Conservation (phyloP, 345 rosid genomes). For the Raphanus sativus region DNA sequence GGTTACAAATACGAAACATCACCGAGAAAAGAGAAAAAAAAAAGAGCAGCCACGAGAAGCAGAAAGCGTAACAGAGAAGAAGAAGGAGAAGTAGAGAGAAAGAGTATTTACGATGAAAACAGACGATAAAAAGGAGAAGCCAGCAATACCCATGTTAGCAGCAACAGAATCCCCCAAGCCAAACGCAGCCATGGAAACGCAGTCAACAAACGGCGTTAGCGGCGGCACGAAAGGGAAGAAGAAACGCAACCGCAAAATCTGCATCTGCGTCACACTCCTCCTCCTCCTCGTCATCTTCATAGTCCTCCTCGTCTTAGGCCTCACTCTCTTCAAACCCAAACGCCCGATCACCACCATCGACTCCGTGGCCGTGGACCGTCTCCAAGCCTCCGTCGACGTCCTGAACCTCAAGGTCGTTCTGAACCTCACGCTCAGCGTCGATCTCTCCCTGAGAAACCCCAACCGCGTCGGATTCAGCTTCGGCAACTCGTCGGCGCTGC, state of each 20-base stretch:
- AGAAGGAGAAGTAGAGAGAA: not conserved
- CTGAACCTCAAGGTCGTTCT: constrained; percentile 34
- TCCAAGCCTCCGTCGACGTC: constrained; percentile 37
- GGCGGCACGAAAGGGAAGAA: constrained; percentile 11
- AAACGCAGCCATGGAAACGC: constrained; percentile 40
- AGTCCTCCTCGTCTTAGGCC: constrained; percentile 49
- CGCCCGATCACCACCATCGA: constrained; percentile 46
- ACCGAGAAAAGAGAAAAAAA: not conserved
- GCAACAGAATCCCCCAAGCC: not conserved
- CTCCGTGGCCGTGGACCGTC: constrained; percentile 44
- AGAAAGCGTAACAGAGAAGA: constrained; percentile 23
- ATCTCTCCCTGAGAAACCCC: constrained; percentile 59
- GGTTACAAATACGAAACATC: not conserved
- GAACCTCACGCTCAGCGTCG: constrained; percentile 55
- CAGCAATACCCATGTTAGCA: constrained; percentile 18
- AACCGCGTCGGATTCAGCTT: constrained; percentile 69
- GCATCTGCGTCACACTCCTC: constrained; percentile 36
- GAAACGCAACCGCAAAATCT: constrained; percentile 45
- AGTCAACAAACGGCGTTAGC: not conserved
- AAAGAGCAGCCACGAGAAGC: not conserved
- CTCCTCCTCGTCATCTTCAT: constrained; percentile 40
- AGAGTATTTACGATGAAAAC: not conserved
- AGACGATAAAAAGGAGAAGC: constrained; percentile 19
- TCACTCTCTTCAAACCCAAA: constrained; percentile 81
- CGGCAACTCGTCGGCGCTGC: constrained; percentile 40